Percentiles rank a stretch among this genome's conserved stretches.
Evolutionary conservation across 768 basidiomycete species (phyloP).

Genomic region (Mycena leptocephala): DNA sequence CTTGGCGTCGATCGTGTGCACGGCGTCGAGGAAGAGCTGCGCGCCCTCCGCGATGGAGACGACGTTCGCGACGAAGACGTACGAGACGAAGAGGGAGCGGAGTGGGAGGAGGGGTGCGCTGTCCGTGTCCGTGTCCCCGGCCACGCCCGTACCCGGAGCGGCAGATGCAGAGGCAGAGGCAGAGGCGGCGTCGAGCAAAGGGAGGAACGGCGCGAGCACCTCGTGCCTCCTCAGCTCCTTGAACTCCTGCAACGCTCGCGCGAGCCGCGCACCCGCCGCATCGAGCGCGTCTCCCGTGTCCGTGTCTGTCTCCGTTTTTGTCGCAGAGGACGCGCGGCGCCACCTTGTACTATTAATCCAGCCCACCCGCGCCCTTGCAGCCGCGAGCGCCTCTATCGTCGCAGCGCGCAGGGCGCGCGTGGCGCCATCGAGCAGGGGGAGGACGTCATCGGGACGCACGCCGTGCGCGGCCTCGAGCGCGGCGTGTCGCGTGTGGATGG

Average conservation of each 20-base stretch:
- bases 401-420: slow-evolving; percentile 55
- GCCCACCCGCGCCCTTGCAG: slow-evolving; percentile 43
- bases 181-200: slow-evolving; percentile 48
- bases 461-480: too few species aligned
- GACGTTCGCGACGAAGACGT: slow-evolving; percentile 66
- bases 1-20: slow-evolving; percentile 55
- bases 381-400: slow-evolving; percentile 42
- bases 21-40: slow-evolving; percentile 52
- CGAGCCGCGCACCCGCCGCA: neutral
- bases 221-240: slow-evolving; percentile 48
- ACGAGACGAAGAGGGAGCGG: slow-evolving; percentile 64
- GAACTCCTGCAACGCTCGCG: slow-evolving; percentile 47
- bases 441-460: too few species aligned
- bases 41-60: slow-evolving; percentile 55
- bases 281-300: slow-evolving; percentile 16
- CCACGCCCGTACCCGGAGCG: slow-evolving; percentile 33
- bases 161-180: too few species aligned
- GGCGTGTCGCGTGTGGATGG: slow-evolving; percentile 34
- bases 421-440: slow-evolving; percentile 50
- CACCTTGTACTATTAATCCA: slow-evolving; percentile 55
- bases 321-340: too few species aligned
- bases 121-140: slow-evolving; percentile 18
- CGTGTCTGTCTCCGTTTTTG: too few species aligned
- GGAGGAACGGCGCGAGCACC: slow-evolving; percentile 61
- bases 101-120: slow-evolving; percentile 42